Conservation (phyloP, 345 rosid genomes). For the Zanthoxylum bungeanum region DNA sequence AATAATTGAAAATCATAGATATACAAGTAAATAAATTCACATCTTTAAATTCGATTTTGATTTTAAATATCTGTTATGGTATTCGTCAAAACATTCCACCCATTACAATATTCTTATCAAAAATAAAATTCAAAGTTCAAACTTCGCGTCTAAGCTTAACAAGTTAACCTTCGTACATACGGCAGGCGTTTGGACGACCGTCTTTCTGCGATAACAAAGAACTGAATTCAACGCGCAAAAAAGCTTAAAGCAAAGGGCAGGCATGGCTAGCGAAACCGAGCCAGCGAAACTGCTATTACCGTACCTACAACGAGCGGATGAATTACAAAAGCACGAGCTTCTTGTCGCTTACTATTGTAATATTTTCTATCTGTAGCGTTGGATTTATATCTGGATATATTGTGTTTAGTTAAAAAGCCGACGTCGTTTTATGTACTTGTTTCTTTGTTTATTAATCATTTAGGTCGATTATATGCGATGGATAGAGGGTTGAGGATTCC, state of each 20-base stretch:
- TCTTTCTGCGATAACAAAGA: neutral
- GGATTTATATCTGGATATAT: neutral
- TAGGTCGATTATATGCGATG: slow-evolving; percentile 97
- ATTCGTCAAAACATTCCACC: too few relatives aligned
- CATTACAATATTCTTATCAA: too few relatives aligned
- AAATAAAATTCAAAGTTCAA: neutral
- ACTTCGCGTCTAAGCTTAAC: neutral
- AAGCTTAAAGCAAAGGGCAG: slow-evolving; percentile 23
- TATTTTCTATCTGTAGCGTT: neutral
- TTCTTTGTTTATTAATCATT: slow-evolving; percentile 6
- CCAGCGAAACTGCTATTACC: slow-evolving; percentile 88
- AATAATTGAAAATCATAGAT: too few relatives aligned
- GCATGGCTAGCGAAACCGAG: slow-evolving; percentile 77
- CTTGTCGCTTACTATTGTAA: slow-evolving; percentile 92
- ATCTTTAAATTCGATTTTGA: too few relatives aligned
- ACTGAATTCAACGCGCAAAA: neutral
- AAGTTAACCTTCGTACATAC: neutral
- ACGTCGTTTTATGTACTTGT: neutral
- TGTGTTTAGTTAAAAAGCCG: neutral
- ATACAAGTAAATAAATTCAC: too few relatives aligned
- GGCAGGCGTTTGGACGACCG: neutral
- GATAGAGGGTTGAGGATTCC: slow-evolving; percentile 90
- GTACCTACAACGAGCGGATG: slow-evolving; percentile 95
- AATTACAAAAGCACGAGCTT: slow-evolving; percentile 92
- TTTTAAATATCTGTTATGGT: too few relatives aligned